Base-by-base conservation (phyloP, 2,329 filamentous ascomycete genomes). In the Xylariaceae sp. region DNA sequence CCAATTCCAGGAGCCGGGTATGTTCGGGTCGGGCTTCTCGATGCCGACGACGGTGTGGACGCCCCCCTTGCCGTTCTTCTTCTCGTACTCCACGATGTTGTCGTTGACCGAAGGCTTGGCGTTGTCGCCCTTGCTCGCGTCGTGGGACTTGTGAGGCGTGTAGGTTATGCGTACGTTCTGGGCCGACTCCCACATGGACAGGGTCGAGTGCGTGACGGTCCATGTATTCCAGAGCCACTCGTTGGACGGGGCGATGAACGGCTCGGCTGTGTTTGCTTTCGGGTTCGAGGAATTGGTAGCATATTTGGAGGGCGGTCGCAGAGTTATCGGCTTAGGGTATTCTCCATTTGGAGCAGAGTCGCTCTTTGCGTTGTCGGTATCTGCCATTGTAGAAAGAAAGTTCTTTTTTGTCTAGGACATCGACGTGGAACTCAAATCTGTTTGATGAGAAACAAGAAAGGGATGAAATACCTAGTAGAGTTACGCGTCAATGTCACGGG, bases 91-190 rank as follows among this genome's bases (percentile, higher is more conserved):
- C 47, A 92, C 86, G 2, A 82, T 60, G 61, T 92, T 86, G 59
- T 88, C 80, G 45, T 90, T 64, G 41, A 61, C 59, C 39, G 68
- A 65, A 28, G 68, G 64, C 43, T 45, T 12, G 48, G 59, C 46
- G 17, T 59, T 43, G 9, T 63, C 55, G 24, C 36, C 13, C 14
- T 30, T 9, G 9, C 31, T n/a, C n/a, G 44, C 26, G 26, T 13
- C 27, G 26, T n/a, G 24, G 26, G 27, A n/a, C 12, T 41, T 7
- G 21, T 30, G 33, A 9, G 50, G 48, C 9, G 64, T 74, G 69
- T 94, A 94, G 23, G 78, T 83, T 59, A 94, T 90, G 53, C 75
- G 74, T 11, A 94, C 85, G 63, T 92, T 92, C 59, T 80, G 81
- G 37, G 84, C 81, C 32, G 76, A 74, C 52, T 79, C 79, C 87